A percentile compares a stretch with the other conserved stretches of the same genome.
These are phyloP conservation scores for Clavariopsis aquatica DNA, from an alignment of 495 filamentous ascomycete species.

Conservation along the genomic window DNA sequence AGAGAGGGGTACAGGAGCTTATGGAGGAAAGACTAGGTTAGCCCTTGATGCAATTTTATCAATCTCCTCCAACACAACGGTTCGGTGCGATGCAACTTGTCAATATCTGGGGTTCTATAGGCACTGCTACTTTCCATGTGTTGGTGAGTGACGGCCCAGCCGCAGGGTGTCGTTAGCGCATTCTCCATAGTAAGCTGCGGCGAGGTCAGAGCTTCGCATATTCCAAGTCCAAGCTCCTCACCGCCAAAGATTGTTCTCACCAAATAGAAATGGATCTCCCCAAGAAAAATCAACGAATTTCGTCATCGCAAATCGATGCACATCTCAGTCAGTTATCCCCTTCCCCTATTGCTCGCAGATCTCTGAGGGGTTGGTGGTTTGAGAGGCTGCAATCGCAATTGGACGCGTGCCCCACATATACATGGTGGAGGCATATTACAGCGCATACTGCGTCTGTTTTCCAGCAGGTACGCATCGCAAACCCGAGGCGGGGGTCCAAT, in stretches of 20 bases:
- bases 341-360: conserved; percentile 30
- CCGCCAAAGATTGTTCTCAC: conserved; percentile 4
- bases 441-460: conserved; percentile 26
- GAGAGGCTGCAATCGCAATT: conserved; percentile 10
- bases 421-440: conserved; percentile 13
- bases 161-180: neutral
- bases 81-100: neutral
- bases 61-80: conserved; percentile 16
- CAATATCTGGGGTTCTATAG: conserved; percentile 16
- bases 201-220: conserved; percentile 16
- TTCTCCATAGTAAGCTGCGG: neutral
- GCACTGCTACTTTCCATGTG: neutral
- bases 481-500: neutral
- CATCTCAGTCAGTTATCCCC: neutral
- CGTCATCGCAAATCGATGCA: neutral
- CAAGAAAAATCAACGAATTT: neutral
- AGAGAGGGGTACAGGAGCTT: conserved; percentile 69
- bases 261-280: neutral
- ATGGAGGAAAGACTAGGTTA: conserved; percentile 67
- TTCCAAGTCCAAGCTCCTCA: conserved; percentile 20
- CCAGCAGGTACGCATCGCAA: conserved; percentile 7
- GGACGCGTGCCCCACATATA: conserved; percentile 12
- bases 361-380: conserved; percentile 13
- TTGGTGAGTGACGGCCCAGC: neutral
- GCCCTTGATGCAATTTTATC: neutral